phyloP scores from a whole-genome alignment of 306 rosid genomes.

The Quillaja saponaria region DNA sequence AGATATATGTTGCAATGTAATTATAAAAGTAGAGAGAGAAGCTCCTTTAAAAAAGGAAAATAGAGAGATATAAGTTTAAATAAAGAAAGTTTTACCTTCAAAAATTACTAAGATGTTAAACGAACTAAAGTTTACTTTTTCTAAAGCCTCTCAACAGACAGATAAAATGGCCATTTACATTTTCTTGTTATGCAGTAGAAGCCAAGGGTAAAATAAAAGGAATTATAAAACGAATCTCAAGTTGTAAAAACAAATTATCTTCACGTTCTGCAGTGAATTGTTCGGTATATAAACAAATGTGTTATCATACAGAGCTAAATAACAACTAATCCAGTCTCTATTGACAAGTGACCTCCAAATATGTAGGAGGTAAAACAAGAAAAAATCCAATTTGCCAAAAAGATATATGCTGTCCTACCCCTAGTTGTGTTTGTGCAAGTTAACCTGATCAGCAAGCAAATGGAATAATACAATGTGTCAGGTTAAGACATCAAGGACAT shows the following conservation, averaged over 20 bases:
- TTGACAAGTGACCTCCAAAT: not conserved
- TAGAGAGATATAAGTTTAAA: no score
- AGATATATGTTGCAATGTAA: no score
- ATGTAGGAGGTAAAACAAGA: not conserved
- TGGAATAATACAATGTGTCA: conserved; percentile 23
- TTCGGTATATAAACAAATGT: conserved; percentile 25
- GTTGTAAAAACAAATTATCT: not conserved
- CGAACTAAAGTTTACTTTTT: no score
- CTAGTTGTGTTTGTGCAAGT: conserved; percentile 44
- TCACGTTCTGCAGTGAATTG: not conserved
- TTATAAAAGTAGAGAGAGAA: no score
- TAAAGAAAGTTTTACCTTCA: no score
- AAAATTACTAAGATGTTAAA: no score
- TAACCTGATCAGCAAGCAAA: conserved; percentile 17
- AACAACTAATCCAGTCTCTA: not conserved
- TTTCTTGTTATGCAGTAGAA: no score
- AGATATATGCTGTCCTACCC: conserved; percentile 27
- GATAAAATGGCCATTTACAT: no score
- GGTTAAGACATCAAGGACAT: not conserved
- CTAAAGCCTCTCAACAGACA: no score
- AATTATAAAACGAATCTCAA: not conserved
- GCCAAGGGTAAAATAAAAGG: conserved; percentile 8
- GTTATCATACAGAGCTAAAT: conserved; percentile 24
- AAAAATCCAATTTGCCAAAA: not conserved
- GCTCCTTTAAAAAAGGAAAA: no score